phyloP scores from a whole-genome alignment of 2,329 filamentous ascomycete genomes.

The Coniochaeta hoffmannii region DNA sequence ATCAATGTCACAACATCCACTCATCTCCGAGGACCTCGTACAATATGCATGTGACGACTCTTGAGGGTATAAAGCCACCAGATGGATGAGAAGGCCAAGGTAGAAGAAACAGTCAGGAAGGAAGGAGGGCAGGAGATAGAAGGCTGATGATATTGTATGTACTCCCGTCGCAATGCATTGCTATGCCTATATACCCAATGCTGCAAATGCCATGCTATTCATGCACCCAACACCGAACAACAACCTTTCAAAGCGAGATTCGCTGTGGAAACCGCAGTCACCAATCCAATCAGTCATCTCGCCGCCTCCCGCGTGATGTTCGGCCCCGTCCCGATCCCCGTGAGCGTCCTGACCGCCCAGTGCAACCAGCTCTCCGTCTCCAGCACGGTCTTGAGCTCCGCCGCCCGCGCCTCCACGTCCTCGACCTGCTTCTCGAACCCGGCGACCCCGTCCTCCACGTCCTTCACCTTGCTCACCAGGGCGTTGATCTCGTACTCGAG shows the following conservation, averaged over 20 bases:
- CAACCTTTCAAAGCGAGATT: background rate
- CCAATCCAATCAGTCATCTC: background rate
- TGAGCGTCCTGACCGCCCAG: constrained; percentile 56
- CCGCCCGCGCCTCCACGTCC: constrained; percentile 59
- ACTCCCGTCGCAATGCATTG: background rate
- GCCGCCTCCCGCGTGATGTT: constrained; percentile 37
- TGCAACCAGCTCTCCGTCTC: constrained; percentile 57
- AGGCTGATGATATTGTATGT: background rate
- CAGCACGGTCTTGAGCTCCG: constrained; percentile 54
- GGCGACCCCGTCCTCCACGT: constrained; percentile 74
- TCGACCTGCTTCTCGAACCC: constrained; percentile 75
- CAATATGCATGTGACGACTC: too few species aligned
- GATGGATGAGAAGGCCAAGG: too few species aligned
- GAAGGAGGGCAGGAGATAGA: background rate
- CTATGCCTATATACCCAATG: background rate
- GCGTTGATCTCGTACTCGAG: constrained; percentile 87
- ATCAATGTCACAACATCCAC: background rate
- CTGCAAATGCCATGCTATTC: background rate
- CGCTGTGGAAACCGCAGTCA: too few species aligned
- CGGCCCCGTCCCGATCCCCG: constrained; percentile 52
- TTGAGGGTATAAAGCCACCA: too few species aligned
- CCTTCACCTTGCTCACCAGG: constrained; percentile 71
- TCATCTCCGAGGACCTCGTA: too few species aligned
- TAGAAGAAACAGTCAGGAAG: too few species aligned
- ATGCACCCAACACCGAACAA: background rate